Conservation (phyloP, 2,329 filamentous ascomycete species). For the Cytospora schulzeri region DNA sequence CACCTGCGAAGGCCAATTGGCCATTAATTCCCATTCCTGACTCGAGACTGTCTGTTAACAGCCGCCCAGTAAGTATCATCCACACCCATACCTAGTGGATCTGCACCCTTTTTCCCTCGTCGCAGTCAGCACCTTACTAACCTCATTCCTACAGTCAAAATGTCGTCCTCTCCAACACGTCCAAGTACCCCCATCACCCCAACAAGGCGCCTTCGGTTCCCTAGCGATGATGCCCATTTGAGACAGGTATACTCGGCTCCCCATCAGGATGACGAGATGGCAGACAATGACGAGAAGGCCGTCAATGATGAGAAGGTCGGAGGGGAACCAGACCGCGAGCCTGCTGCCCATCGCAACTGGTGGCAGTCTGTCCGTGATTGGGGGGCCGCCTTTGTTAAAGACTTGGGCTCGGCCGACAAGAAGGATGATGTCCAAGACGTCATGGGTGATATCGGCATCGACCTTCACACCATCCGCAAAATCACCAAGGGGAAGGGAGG, state of each 20-base stretch:
- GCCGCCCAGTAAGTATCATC: no score
- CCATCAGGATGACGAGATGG: neutral
- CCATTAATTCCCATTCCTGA: neutral
- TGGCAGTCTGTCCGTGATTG: conserved; percentile 25
- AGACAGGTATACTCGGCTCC: conserved; percentile 15
- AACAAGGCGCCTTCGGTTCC: conserved; percentile 11
- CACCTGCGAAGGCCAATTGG: neutral
- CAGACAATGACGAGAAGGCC: conserved; percentile 1
- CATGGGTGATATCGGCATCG: conserved; percentile 27
- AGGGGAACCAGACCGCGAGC: conserved; percentile 25
- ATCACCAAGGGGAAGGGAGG: conserved; percentile 16
- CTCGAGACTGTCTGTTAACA: neutral
- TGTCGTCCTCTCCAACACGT: neutral
- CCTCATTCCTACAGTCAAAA: neutral
- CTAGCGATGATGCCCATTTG: conserved; percentile 10
- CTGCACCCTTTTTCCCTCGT: neutral
- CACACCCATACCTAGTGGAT: no score
- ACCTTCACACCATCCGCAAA: conserved; percentile 22
- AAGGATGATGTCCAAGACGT: conserved; percentile 24
- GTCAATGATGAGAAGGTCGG: neutral
- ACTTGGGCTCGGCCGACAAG: conserved; percentile 20
- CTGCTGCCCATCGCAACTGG: conserved; percentile 13
- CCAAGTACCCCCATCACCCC: neutral
- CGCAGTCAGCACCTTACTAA: neutral
- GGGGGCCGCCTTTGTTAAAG: conserved; percentile 10